Base-by-base conservation (phyloP, 352 stramenopile genomes). In the Phytopythium kandeliae region DNA sequence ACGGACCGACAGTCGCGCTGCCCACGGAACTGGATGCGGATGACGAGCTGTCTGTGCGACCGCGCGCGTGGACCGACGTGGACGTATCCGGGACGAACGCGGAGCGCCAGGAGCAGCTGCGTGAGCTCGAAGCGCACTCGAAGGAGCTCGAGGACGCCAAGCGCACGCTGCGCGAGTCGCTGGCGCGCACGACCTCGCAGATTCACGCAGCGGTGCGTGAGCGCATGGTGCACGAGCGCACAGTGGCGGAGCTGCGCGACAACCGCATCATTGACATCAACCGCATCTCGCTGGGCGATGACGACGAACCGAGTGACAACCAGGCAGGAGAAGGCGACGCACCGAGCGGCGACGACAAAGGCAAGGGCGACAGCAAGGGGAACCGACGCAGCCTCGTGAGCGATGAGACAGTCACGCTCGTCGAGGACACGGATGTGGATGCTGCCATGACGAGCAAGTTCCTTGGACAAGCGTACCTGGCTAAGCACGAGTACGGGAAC, bases 401-500 rank as follows among this genome's bases (percentile, higher is more conserved):
- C 30, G 50, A 71, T 8, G 67, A 75, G 25, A 69, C 65, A 49
- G 47, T 53, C 12, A 70, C 63, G 9, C 54, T 55, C 13, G 60
- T 74, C n/a, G 62, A 89, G 30, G 75, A 86, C 38, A 69, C 65
- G 19, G 62, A 68, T 25, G 62, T 87, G 22, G 71, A 87, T 52
- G 57, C 87, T 8, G 83, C 80, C 19, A 64, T 74, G 28, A 92
- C 77, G 16, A 87, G 75, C 64, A 80, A 86, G 58, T 77, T 87
- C 55, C 51, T 94, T 13, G 83, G 83, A 3, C 49, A 88, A 34
- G 78, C 84, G 30, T 74, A 75, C 22, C 65, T 86, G 16, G 83
- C 91, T 30, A 81, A 82, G n/a, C 70, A 71, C 16, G 78, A 89
- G 41, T 84, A 66, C 35, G 58, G 31, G 25, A 74, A 55, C 26